Base-by-base conservation (phyloP, 352 stramenopile genomes). In the Phytophthora nicotianae region DNA sequence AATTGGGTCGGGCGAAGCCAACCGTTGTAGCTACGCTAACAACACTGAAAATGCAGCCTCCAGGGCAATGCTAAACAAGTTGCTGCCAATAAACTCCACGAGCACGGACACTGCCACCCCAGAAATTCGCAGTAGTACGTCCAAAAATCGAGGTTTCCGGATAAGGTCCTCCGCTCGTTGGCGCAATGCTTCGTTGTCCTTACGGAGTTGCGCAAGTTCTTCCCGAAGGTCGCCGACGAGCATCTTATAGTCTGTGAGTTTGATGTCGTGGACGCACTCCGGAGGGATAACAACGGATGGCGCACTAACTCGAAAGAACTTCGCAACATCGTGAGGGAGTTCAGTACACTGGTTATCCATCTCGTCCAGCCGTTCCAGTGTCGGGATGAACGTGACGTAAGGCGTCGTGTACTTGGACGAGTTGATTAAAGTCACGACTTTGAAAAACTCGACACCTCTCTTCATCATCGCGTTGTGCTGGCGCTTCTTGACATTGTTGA, bases 401-500 rank as follows among this genome's bases (percentile, higher is more conserved):
- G 53, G 42, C 4, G 65, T 66, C 5, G 50, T 40, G 14, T 70
- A 62, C 19, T 48, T 51, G 5, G 8, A 8, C 16, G 26, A 21
- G 20, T 74, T 62, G 20, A 63, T 20, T 2, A 62, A 1, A 14
- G 53, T 37, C 21, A 59, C 54, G 7, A 70, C 51, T 43, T 57
- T 27, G 5, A 43, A 32, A 2, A 42, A 58, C n/a, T 57, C 53
- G 14, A 14, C n/a, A 5, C 50, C 65, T 32, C 54, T 52, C 11
- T 62, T 6, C 45, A 56, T 63, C 40, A 67, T 58, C 1, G 13
- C 35, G 1, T 35, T 2, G 32, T 63, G 60, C 40, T 70, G 65
- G 2, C 49, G 42, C 29, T 52, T 53, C 23, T 50, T 54, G 19
- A 73, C 10, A 33, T 58, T 56, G 53, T 68, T 73, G 16, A 73